Evolutionary conservation across 2,329 filamentous ascomycete species (phyloP), one percentile per base, ranked within the genome.

Genomic region (Daldinia eschscholtzii): DNA sequence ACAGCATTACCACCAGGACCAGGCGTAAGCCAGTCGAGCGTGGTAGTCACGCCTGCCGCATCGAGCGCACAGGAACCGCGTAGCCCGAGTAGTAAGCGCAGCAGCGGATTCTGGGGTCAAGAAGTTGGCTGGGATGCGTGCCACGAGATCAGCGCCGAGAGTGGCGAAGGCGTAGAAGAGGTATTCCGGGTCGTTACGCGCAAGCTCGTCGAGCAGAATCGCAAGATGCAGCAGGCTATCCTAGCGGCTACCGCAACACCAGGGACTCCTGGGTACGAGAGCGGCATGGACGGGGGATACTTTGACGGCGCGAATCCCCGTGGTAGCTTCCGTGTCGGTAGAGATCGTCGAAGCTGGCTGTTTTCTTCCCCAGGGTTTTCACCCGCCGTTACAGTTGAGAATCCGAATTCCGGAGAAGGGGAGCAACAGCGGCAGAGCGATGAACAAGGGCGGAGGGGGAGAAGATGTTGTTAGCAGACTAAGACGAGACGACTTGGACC

Each of bases 71-170:
- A 74, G 28, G 88, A 89, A 72, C 86, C 87, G 12, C 84, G 87
- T 62, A 89, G 85, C 70, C 88, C 88, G 50, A 86, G 84, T 74
- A 89, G 86, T 53, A 91, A 91, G 79, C 84, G 89, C 46, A 92
- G 88, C 75, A 92, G 88, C 41, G 91, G 92, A 1, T 93, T 94
- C 81, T 98, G 94, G 94, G 93, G 91, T 23, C 93, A 96, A 79
- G 94, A 98, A 77, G 90, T 94, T 5, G 94, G 94, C 59, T 98
- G 95, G 94, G 94, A 98, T 76, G 97, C 94, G 70, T 98, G 95
- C 79, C 96, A 98, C 80, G 96, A 99, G 83, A 95, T 99, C 77
- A 94, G 91, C 74, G 94, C 95, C 55, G 95, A 97, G 84, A 94
- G 91, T 76, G 94, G 94, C 64, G 94, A 98, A 83, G 95, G 95